Conservation (phyloP, 148 eudicot species). For the Chenopodium formosanum region DNA sequence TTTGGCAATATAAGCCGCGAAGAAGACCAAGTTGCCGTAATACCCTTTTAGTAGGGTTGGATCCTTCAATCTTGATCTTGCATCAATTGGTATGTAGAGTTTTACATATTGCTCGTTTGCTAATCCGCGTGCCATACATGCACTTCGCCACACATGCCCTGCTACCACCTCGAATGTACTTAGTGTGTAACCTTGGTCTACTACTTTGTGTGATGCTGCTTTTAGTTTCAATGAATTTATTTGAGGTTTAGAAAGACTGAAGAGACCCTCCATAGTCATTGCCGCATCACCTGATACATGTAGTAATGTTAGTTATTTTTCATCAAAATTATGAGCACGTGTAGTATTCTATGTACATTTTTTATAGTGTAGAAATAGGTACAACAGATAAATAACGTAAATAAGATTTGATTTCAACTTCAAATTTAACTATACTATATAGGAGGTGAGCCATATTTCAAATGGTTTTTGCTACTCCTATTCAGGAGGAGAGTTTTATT, state of each 20-base stretch:
- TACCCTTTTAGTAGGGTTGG: slow-evolving; percentile 31
- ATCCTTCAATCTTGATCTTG: slow-evolving; percentile 26
- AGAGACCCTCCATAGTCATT: neutral
- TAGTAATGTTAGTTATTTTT: neutral
- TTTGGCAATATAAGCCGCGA: slow-evolving; percentile 19
- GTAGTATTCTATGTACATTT: no score
- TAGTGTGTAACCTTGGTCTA: neutral
- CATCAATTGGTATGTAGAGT: slow-evolving; percentile 38
- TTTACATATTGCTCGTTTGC: slow-evolving; percentile 27
- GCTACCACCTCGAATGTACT: slow-evolving; percentile 37
- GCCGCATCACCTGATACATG: slow-evolving; percentile 28
- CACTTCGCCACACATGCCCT: slow-evolving; percentile 34
- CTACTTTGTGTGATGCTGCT: slow-evolving; percentile 10
- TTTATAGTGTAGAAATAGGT: no score
- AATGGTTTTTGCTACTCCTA: no score
- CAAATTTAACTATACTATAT: no score
- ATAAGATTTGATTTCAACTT: no score
- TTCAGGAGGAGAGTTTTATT: no score
- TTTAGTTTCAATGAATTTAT: slow-evolving; percentile 22
- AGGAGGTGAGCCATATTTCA: no score
- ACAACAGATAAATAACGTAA: no score
- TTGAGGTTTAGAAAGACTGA: slow-evolving; percentile 26
- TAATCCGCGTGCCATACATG: slow-evolving; percentile 29
- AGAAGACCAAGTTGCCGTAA: slow-evolving; percentile 36
- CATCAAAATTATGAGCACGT: neutral